These are phyloP conservation scores for Iris macrosiphon DNA, from an alignment of 106 monocot genomes.

Conservation along the genomic window DNA sequence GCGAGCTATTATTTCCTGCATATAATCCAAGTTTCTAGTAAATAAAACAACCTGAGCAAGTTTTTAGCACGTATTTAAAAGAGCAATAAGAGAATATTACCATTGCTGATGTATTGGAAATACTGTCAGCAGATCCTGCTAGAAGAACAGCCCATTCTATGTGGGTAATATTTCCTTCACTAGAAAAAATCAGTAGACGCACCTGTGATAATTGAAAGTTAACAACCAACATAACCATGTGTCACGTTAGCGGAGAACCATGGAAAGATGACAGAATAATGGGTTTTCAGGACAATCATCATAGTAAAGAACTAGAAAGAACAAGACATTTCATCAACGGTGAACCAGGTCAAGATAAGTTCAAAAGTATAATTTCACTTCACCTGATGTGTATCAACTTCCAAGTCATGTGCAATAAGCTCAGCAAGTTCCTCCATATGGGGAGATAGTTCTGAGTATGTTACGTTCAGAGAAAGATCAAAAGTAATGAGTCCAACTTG, in stretches of 20 bases:
- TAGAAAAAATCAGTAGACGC: slow-evolving; percentile 33
- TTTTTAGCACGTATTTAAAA: neutral
- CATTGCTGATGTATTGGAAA: slow-evolving; percentile 69
- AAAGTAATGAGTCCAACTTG: slow-evolving; percentile 73
- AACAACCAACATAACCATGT: neutral
- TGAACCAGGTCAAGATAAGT: too few relatives aligned
- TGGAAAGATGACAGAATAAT: too few relatives aligned
- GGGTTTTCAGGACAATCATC: too few relatives aligned
- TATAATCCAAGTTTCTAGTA: neutral
- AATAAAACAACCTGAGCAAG: neutral
- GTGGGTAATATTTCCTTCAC: slow-evolving; percentile 54
- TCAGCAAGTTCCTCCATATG: slow-evolving; percentile 55
- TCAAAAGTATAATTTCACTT: neutral
- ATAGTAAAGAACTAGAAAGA: neutral
- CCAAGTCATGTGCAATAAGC: slow-evolving; percentile 69
- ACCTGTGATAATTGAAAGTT: slow-evolving; percentile 42
- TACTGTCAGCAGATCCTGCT: slow-evolving; percentile 40
- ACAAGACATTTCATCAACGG: neutral
- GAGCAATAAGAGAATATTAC: slow-evolving; percentile 42
- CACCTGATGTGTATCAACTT: slow-evolving; percentile 71
- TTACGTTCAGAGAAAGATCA: slow-evolving; percentile 67
- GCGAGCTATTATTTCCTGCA: slow-evolving; percentile 83
- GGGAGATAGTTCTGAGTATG: slow-evolving; percentile 40
- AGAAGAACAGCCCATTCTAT: slow-evolving; percentile 70
- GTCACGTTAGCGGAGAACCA: neutral